Evolutionary conservation across 768 basidiomycete genomes (phyloP), one percentile per base, ranked within the genome.

Genomic region (Neoboletus subvelutipes): DNA sequence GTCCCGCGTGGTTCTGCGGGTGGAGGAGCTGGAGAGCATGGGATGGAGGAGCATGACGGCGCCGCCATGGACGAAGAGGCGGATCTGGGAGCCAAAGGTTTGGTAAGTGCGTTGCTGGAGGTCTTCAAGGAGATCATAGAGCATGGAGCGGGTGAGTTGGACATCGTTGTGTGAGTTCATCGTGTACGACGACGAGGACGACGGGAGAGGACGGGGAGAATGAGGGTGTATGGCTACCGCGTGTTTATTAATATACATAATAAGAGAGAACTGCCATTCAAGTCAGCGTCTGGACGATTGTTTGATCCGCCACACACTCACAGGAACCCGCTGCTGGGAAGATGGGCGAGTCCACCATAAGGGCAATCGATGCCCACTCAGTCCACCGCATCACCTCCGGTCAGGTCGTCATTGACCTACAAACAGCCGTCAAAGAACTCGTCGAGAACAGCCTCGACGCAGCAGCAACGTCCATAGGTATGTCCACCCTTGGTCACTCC

Each of bases 391-490:
- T 99, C 52, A 91, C 94, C 0, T 93, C 93, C 2, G 96, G 96
- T 2, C 97, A 98, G 70, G 96, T 98, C 45, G 90, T 98, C 1
- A 80, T 95, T 28, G 94, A 97, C 69, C 82, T 98, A 1, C 93
- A 94, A 68, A 91, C 90, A 0, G 93, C 94, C 2, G 87, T 98
- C 56, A 99, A 98, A 70, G 97, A 99, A 71, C 83, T 98, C 10
- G 83, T 99, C 2, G 97, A 99, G 74, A 99, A 99, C 70, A 91
- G 92, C 56, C 76, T 98, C 29, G 97, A 99, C 70, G 94, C 97
- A 1, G 90, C 89, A 0, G 92, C 94, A 0, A 94, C 90, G 0
- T 85, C 75, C 61, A 83, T 99, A 41, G 95, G 96, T 91, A 45
- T 31, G 86, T 65, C 20, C 41, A 13, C 34, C 7, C 20, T 24